A percentile compares a stretch with the other conserved stretches of the same genome.
Evolutionary conservation across 148 eudicot genomes (phyloP).

Genomic region (Camellia granthamiana): DNA sequence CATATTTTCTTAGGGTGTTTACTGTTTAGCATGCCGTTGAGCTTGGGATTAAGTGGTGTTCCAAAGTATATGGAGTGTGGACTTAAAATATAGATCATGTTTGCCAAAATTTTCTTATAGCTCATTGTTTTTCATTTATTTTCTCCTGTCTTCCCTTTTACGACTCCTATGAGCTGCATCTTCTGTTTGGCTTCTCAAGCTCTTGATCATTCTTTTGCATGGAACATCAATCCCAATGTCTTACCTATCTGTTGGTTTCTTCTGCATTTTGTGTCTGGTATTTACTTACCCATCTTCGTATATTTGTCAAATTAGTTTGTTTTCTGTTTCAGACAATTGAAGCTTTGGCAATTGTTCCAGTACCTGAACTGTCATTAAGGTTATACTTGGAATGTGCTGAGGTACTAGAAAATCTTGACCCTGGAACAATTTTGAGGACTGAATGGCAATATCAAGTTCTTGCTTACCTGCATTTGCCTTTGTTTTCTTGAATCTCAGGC

Average conservation of each 20-base stretch:
- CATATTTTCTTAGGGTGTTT: not conserved
- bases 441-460: conserved; percentile 11
- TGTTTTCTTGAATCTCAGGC: conserved; percentile 47
- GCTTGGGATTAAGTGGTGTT: not conserved
- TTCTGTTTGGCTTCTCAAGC: not conserved
- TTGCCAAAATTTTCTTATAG: not conserved
- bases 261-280: not conserved
- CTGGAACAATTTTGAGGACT: conserved; percentile 1
- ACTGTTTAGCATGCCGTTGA: not conserved
- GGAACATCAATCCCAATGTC: not conserved
- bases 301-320: not conserved
- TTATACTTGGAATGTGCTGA: conserved; percentile 93
- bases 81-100: not conserved
- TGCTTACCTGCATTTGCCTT: conserved; percentile 18
- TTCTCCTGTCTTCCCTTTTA: not conserved
- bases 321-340: conserved; percentile 71
- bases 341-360: conserved; percentile 73
- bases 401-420: conserved; percentile 39
- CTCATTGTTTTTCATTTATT: not conserved
- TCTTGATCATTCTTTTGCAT: not conserved
- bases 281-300: not conserved
- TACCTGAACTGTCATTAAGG: conserved; percentile 82
- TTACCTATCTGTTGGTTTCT: not conserved
- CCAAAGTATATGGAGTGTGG: no score
- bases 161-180: not conserved